Evolutionary conservation across 345 rosid genomes (phyloP), one percentile per base, ranked within the genome.

Genomic region (Cardamine resedifolia): DNA sequence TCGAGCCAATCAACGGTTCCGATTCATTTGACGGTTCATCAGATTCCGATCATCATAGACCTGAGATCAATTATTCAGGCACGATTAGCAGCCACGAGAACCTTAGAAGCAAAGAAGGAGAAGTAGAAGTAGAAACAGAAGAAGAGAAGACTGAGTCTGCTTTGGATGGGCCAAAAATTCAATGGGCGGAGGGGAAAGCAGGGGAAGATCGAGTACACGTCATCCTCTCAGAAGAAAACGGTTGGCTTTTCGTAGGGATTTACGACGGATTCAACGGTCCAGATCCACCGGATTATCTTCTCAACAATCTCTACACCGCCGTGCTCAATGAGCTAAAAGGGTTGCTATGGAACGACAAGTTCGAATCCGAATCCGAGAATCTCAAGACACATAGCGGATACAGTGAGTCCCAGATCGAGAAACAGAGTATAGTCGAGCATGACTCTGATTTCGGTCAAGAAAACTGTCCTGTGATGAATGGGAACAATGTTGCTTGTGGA

Each of bases 211-310:
- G 96, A 39, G 89, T 88, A 12, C 99, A 95, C 56, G 85, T 95
- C 6, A 96, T 88, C 41, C 81, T 95, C 31, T 95, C 96, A 0
- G 99, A 91, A 58, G 96, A 89, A 59, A 76, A 83, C 16, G 90
- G 88, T 4, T 95, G 97, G 99, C 88, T 89, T 64, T 95, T 95
- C 66, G 91, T 88, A 1, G 99, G 99, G 28, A 91, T 95, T 70
- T 95, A 95, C 71, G 99, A 95, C 62, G 99, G 97, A 10, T 95
- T 95, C 69, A 89, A 77, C 45, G 99, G 97, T 52, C 96, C 96
- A 10, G 99, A 89, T 75, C 98, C 98, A 43, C 90, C 99, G 20
- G 99, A 95, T 76, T 89, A 66, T 68, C 83, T 95, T 47, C 78
- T 87, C 41, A 70, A 74, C 21, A 87, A 87, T 83, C 83, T 95